These are phyloP conservation scores for Nemania diffusa DNA, from an alignment of 2,329 filamentous ascomycete species.

Conservation along the genomic window DNA sequence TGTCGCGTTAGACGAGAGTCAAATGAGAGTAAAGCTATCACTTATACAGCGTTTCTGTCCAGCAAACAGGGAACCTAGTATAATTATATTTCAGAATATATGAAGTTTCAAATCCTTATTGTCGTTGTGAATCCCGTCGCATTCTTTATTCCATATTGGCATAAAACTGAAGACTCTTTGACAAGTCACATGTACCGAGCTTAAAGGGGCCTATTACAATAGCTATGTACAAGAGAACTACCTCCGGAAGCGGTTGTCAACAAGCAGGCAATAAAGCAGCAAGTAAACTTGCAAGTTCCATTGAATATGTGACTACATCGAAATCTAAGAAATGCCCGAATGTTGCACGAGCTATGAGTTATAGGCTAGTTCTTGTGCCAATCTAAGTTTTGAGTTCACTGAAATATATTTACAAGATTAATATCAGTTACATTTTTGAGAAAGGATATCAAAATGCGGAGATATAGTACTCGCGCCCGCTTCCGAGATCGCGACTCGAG, in stretches of 20 bases:
- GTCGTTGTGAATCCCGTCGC: too few species aligned
- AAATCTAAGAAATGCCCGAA: neutral
- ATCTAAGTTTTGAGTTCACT: neutral
- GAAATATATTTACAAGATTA: neutral
- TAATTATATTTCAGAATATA: neutral
- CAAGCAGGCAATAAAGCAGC: constrained; percentile 5
- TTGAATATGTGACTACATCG: neutral
- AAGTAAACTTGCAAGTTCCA: neutral
- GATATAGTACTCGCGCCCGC: too few species aligned
- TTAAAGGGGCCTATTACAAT: constrained; percentile 1
- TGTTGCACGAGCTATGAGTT: neutral
- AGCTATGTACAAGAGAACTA: neutral
- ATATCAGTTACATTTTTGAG: neutral
- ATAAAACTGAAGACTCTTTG: constrained; percentile 3
- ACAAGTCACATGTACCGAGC: neutral
- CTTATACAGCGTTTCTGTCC: neutral
- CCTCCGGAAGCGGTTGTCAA: neutral
- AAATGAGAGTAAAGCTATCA: neutral
- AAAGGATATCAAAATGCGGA: too few species aligned
- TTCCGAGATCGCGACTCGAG: too few species aligned
- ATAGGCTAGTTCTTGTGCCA: neutral
- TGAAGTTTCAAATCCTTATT: neutral
- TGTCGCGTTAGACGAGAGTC: too few species aligned
- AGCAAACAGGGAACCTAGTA: neutral
- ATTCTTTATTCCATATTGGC: neutral